Evolutionary conservation across 495 filamentous ascomycete genomes (phyloP).

Genomic region (Xylaria curta): DNA sequence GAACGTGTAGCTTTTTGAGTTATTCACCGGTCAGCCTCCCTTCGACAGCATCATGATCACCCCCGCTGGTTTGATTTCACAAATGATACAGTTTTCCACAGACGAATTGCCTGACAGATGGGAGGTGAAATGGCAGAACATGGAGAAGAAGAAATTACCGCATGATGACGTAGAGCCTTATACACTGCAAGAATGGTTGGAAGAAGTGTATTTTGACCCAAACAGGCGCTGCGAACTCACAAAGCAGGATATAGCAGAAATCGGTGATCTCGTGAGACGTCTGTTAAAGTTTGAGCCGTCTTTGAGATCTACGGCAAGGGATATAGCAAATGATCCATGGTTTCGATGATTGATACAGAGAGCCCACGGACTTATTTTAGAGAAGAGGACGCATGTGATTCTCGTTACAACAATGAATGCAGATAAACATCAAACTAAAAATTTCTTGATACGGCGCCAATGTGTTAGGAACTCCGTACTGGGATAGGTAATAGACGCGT

Average conservation of each 20-base stretch:
- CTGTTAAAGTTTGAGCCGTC: constrained; percentile 20
- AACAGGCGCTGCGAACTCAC: constrained; percentile 3
- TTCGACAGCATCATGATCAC: constrained; percentile 15
- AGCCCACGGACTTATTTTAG: not conserved
- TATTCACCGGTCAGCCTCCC: constrained; percentile 11
- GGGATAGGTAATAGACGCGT: too few species aligned
- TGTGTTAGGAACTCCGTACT: too few species aligned
- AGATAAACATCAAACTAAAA: too few species aligned
- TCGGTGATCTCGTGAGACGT: constrained; percentile 5
- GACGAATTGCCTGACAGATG: constrained; percentile 6
- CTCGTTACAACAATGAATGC: too few species aligned
- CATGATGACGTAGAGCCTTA: not conserved
- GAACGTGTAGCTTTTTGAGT: constrained; percentile 9
- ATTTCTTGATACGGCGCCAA: too few species aligned
- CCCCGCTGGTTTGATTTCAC: not conserved
- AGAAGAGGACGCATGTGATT: too few species aligned
- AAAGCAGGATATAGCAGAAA: constrained; percentile 14
- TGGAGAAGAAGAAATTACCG: not conserved
- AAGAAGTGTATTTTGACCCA: constrained; percentile 15
- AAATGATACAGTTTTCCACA: constrained; percentile 18
- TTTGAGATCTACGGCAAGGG: constrained; percentile 3
- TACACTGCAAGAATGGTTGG: constrained; percentile 13
- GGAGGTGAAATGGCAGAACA: constrained; percentile 9
- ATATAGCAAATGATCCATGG: constrained; percentile 4
- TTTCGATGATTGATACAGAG: constrained; percentile 4